phyloP scores from a whole-genome alignment of 495 filamentous ascomycete species.

The Lepraria neglecta region DNA sequence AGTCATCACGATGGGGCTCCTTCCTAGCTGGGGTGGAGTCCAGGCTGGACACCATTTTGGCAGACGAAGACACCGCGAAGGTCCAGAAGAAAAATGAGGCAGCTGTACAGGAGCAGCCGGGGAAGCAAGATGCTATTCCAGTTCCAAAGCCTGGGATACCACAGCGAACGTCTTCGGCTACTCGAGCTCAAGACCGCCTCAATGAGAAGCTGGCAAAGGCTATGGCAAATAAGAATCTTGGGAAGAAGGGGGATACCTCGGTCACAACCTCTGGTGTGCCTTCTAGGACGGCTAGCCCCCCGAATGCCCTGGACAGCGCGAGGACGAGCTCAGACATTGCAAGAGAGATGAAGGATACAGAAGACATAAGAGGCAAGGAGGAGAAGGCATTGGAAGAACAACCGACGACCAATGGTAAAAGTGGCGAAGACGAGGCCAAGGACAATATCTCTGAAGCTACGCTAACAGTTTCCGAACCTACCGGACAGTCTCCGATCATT shows the following conservation, averaged over 20 bases:
- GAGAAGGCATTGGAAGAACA: not conserved
- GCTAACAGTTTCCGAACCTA: not conserved
- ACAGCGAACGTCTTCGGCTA: conserved; percentile 45
- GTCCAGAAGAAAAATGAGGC: conserved; percentile 21
- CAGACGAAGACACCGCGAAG: conserved; percentile 54
- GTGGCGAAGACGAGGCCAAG: conserved; percentile 6
- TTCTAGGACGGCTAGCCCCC: conserved; percentile 35
- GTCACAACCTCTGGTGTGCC: conserved; percentile 30
- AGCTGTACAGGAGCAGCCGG: conserved; percentile 29
- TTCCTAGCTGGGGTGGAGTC: conserved; percentile 92
- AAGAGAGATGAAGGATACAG: conserved; percentile 12
- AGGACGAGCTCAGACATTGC: conserved; percentile 21
- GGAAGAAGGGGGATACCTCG: conserved; percentile 25
- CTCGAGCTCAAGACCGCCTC: conserved; percentile 64
- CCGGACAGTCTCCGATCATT: conserved; percentile 2
- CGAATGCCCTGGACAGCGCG: conserved; percentile 20
- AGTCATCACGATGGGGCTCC: conserved; percentile 62
- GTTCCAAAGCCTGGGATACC: conserved; percentile 28
- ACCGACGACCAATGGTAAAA: not conserved
- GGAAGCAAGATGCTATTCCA: conserved; percentile 22
- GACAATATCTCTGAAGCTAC: conserved; percentile 4
- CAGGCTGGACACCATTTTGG: conserved; percentile 82
- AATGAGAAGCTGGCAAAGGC: conserved; percentile 79
- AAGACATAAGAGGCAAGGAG: conserved; percentile 1
- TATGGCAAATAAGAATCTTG: conserved; percentile 42